Conservation (phyloP, 345 rosid genomes). For the Rubroshorea leprosula region DNA sequence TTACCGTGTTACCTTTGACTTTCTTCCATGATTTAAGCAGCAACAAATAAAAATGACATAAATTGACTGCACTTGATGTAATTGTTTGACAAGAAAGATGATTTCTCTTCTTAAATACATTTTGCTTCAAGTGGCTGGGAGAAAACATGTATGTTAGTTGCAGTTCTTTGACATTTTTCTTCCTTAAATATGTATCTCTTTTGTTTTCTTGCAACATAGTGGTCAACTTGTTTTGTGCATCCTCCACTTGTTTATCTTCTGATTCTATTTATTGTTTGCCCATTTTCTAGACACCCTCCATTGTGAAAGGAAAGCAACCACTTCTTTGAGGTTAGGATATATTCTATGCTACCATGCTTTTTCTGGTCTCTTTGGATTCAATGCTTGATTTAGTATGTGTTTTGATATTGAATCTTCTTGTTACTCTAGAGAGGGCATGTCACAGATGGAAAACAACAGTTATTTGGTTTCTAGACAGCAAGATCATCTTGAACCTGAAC, state of each 20-base stretch:
- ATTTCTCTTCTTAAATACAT: not conserved
- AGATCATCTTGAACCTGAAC: conserved; percentile 6
- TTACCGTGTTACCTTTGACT: too few relatives aligned
- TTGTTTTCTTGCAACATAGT: not conserved
- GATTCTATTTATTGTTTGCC: not conserved
- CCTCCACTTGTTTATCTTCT: not conserved
- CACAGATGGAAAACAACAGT: conserved; percentile 27
- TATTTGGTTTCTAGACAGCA: not conserved
- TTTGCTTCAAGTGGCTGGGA: not conserved
- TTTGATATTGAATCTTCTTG: not conserved
- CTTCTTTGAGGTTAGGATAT: not conserved
- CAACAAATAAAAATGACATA: too few relatives aligned
- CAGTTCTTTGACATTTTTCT: too few relatives aligned
- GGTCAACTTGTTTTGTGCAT: not conserved
- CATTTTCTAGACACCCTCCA: not conserved
- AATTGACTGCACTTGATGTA: not conserved
- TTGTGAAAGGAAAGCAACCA: too few relatives aligned
- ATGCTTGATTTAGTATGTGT: not conserved
- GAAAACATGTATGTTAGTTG: not conserved
- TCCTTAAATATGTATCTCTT: not conserved
- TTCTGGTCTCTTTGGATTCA: not conserved
- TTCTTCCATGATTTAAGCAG: not conserved
- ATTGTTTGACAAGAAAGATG: not conserved
- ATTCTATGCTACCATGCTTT: too few relatives aligned
- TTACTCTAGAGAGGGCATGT: not conserved